Conservation (phyloP, 2,329 filamentous ascomycete species). For the Epicoccum nigrum region DNA sequence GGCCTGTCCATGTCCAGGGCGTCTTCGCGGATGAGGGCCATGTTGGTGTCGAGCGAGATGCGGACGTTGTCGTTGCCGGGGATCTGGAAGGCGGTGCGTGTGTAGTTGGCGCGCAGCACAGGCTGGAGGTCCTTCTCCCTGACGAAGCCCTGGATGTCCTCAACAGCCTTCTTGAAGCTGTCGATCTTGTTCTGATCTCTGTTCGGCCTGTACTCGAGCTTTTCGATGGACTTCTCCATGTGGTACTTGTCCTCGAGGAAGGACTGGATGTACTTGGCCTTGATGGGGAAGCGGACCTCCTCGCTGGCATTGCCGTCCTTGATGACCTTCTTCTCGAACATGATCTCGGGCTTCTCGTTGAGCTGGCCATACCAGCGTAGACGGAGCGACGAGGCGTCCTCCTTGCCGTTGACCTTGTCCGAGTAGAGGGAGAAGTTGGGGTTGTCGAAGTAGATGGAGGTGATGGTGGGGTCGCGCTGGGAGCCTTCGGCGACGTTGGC, state of each 20-base stretch:
- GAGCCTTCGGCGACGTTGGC: conserved; percentile 81
- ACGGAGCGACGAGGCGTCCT: conserved; percentile 80
- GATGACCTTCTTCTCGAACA: conserved; percentile 88
- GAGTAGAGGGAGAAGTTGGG: conserved; percentile 83
- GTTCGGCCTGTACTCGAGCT: conserved; percentile 79
- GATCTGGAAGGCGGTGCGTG: conserved; percentile 94
- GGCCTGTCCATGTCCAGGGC: conserved; percentile 81
- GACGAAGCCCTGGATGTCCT: conserved; percentile 81
- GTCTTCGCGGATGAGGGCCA: conserved; percentile 82
- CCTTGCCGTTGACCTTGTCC: conserved; percentile 77
- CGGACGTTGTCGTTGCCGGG: conserved; percentile 88
- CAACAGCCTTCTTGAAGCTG: conserved; percentile 72
- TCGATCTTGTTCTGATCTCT: conserved; percentile 70
- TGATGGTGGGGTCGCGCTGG: conserved; percentile 84
- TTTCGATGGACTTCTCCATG: conserved; percentile 87
- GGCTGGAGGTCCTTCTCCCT: conserved; percentile 79
- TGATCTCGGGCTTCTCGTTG: conserved; percentile 76
- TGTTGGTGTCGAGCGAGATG: conserved; percentile 89
- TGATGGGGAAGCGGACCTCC: conserved; percentile 82
- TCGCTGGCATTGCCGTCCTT: conserved; percentile 76
- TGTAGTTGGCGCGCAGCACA: conserved; percentile 89
- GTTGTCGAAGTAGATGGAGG: conserved; percentile 95
- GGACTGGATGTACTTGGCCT: conserved; percentile 89
- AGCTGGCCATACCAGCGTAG: conserved; percentile 92
- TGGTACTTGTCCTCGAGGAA: conserved; percentile 88